These are phyloP conservation scores for Pythium utonaiense DNA, from an alignment of 352 stramenopile genomes.

Conservation along the genomic window DNA sequence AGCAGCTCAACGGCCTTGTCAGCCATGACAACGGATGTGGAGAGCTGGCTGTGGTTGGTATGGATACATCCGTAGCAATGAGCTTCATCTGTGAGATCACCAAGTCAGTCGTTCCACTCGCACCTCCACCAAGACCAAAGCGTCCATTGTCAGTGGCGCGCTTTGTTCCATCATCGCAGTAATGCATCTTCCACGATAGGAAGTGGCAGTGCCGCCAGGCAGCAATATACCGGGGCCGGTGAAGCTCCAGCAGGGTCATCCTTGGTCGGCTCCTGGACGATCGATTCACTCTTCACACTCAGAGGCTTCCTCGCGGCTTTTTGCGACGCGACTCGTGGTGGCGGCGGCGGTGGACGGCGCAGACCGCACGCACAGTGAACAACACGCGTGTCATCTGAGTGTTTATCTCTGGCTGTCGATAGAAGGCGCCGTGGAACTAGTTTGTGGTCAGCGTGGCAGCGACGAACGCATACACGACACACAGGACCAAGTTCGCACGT, in stretches of 20 bases:
- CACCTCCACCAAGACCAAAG: background rate
- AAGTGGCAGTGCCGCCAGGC: background rate
- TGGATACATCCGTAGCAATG: background rate
- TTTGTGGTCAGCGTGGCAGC: constrained; percentile 45
- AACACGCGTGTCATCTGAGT: background rate
- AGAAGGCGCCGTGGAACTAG: constrained; percentile 6
- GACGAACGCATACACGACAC: constrained; percentile 45
- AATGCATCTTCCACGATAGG: background rate
- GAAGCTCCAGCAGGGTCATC: background rate
- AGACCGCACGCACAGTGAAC: constrained; percentile 9
- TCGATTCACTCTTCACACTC: background rate
- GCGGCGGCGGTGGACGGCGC: constrained; percentile 6
- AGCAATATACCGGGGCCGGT: background rate
- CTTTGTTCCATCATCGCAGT: background rate
- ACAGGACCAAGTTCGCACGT: constrained; percentile 40
- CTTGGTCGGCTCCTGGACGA: background rate
- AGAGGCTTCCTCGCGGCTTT: background rate
- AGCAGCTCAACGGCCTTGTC: background rate
- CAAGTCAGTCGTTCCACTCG: background rate
- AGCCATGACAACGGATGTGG: constrained; percentile 6
- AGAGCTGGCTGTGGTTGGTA: background rate
- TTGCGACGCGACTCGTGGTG: background rate
- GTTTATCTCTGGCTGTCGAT: background rate
- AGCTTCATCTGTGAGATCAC: background rate
- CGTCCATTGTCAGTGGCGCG: background rate